Percentiles rank a stretch among this genome's conserved stretches.
Conservation (phyloP, 495 filamentous ascomycete genomes). For the Penicillium dipodomyicola region DNA sequence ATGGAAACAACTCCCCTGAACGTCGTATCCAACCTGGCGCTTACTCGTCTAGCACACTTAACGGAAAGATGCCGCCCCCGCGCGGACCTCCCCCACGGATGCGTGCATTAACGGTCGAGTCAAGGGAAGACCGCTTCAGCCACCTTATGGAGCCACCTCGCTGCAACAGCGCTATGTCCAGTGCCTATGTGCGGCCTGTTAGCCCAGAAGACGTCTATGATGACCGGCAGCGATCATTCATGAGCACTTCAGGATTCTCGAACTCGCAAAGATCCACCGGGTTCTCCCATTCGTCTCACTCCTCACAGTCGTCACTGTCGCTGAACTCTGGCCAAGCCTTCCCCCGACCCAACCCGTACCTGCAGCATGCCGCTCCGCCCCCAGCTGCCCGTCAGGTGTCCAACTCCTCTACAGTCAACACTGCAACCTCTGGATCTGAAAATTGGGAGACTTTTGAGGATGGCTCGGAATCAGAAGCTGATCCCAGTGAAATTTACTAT, state of each 20-base stretch:
- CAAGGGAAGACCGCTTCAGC: constrained; percentile 59
- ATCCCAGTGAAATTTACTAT: constrained; percentile 73
- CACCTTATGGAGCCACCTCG: constrained; percentile 61
- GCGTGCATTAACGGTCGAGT: constrained; percentile 72
- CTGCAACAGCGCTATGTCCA: constrained; percentile 63
- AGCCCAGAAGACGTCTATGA: constrained; percentile 84
- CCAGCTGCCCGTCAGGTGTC: constrained; percentile 67
- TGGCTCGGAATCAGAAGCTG: constrained; percentile 68
- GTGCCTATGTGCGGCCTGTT: constrained; percentile 69
- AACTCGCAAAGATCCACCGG: constrained; percentile 40
- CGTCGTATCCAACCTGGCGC: constrained; percentile 54
- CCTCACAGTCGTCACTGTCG: constrained; percentile 39
- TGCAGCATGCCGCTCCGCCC: constrained; percentile 45
- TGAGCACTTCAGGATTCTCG: constrained; percentile 47
- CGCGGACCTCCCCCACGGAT: constrained; percentile 83
- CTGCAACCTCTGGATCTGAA: constrained; percentile 73
- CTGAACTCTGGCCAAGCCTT: constrained; percentile 38
- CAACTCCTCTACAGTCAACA: constrained; percentile 61
- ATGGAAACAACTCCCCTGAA: constrained; percentile 81
- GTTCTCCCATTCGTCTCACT: constrained; percentile 43
- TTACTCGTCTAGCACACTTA: constrained; percentile 53
- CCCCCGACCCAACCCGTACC: constrained; percentile 42
- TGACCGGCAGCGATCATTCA: constrained; percentile 57
- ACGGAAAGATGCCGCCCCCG: constrained; percentile 58
- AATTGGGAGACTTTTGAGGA: constrained; percentile 96